These are phyloP conservation scores for Amaranthus hypochondriacus DNA, from an alignment of 148 eudicot species.

Conservation along the genomic window DNA sequence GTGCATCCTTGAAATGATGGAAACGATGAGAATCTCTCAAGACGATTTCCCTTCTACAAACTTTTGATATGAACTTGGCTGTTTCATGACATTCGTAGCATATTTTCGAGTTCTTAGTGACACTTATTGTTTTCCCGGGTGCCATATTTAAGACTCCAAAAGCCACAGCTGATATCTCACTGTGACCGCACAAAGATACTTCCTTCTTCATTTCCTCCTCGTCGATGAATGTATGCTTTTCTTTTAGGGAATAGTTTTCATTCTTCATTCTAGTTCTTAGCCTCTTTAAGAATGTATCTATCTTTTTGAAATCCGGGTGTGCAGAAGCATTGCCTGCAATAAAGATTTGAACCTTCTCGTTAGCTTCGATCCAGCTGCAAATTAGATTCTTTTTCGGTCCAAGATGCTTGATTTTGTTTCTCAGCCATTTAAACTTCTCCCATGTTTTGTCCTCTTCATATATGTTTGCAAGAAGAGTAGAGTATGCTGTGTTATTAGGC, in stretches of 20 bases:
- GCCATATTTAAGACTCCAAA: constrained; percentile 45
- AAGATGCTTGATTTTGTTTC: constrained; percentile 27
- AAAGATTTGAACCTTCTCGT: constrained; percentile 51
- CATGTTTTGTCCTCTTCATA: constrained; percentile 45
- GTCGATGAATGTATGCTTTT: constrained; percentile 26
- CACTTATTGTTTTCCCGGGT: constrained; percentile 37
- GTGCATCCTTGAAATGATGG: constrained; percentile 54
- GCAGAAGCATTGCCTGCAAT: constrained; percentile 32
- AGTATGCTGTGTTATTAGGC: constrained; percentile 36
- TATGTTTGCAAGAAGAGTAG: constrained; percentile 39
- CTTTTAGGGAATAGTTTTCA: constrained; percentile 21
- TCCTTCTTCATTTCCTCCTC: constrained; percentile 35
- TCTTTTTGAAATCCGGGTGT: constrained; percentile 40
- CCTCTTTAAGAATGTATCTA: constrained; percentile 31
- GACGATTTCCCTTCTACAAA: constrained; percentile 35
- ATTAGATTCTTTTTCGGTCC: constrained; percentile 30
- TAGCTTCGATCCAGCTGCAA: constrained; percentile 55
- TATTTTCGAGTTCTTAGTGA: constrained; percentile 49
- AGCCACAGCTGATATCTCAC: constrained; percentile 49
- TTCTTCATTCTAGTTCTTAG: constrained; percentile 31
- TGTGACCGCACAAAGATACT: constrained; percentile 42
- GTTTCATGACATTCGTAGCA: constrained; percentile 59
- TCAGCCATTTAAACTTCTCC: constrained; percentile 44
- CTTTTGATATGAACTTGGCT: constrained; percentile 42
- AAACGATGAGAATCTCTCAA: constrained; percentile 46